Evolutionary conservation across 2,329 filamentous ascomycete species (phyloP).

Genomic region (Claviceps pazoutovae): DNA sequence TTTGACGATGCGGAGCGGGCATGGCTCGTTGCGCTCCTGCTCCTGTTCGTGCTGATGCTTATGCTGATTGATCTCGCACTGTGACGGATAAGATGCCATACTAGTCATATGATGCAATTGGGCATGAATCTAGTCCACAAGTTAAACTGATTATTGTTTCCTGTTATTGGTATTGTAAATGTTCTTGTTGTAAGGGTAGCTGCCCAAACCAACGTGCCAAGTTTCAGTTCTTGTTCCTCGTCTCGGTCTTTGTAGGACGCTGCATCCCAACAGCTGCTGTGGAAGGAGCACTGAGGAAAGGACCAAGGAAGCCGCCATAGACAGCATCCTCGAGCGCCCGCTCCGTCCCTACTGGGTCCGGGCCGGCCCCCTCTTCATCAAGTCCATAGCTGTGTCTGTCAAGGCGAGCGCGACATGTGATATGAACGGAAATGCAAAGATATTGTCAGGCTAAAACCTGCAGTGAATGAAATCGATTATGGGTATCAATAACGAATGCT

Average conservation of each 20-base stretch:
- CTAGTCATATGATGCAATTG: conserved; percentile 3
- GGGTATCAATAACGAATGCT: conserved; percentile 4
- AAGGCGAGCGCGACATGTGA: neutral
- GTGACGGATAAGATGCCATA: conserved; percentile 21
- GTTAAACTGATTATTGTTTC: neutral
- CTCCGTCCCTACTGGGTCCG: neutral
- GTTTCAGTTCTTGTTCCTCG: neutral
- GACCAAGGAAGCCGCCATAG: neutral
- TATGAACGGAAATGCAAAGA: neutral
- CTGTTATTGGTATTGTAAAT: neutral
- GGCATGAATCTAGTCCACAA: neutral
- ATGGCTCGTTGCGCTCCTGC: conserved; percentile 18
- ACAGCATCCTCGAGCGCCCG: neutral
- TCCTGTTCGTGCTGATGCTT: neutral
- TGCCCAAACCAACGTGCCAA: neutral
- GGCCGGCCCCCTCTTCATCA: neutral
- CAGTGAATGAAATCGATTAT: neutral
- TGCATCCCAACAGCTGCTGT: neutral
- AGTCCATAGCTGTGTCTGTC: neutral
- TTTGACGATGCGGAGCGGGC: conserved; percentile 38
- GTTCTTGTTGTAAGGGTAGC: neutral
- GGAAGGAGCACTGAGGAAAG: conserved; percentile 3
- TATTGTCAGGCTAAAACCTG: neutral
- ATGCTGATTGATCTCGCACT: neutral
- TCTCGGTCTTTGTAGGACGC: neutral